Percentiles rank a stretch among this genome's conserved stretches.
Evolutionary conservation across 2,329 filamentous ascomycete genomes (phyloP).

Genomic region (Metarhizium guizhouense): DNA sequence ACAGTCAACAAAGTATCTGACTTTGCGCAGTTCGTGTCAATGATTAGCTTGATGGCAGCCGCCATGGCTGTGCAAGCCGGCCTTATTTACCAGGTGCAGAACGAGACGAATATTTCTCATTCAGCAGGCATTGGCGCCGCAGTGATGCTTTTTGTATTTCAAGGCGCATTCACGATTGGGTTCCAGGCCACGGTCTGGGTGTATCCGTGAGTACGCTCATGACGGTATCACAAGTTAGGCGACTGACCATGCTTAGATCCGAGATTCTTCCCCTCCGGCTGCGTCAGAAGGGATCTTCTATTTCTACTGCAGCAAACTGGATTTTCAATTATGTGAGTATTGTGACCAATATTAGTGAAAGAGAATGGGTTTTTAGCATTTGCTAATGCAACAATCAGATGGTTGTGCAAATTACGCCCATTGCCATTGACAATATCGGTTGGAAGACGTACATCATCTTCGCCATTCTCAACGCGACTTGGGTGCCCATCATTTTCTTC

Average conservation of each 20-base stretch:
- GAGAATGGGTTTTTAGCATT: background rate
- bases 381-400: background rate
- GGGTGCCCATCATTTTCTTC: conserved; percentile 19
- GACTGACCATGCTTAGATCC: conserved; percentile 13
- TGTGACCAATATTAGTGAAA: background rate
- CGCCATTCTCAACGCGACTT: conserved; percentile 17
- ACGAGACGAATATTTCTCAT: conserved; percentile 21
- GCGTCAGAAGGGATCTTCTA: conserved; percentile 21
- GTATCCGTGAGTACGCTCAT: conserved; percentile 13
- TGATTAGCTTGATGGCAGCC: conserved; percentile 29
- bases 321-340: conserved; percentile 23
- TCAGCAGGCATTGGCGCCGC: conserved; percentile 28
- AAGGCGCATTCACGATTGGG: background rate
- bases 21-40: conserved; percentile 22
- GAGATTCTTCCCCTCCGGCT: conserved; percentile 23
- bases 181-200: conserved; percentile 26
- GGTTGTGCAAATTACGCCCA: conserved; percentile 11
- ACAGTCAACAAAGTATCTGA: background rate
- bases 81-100: conserved; percentile 30
- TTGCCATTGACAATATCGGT: conserved; percentile 14
- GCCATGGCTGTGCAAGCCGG: conserved; percentile 32
- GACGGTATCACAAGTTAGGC: background rate
- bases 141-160: conserved; percentile 30
- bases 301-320: conserved; percentile 25
- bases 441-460: conserved; percentile 21